Evolutionary conservation across 495 filamentous ascomycete species (phyloP), one percentile per base, ranked within the genome.

Genomic region (Venustampulla echinocandica): DNA sequence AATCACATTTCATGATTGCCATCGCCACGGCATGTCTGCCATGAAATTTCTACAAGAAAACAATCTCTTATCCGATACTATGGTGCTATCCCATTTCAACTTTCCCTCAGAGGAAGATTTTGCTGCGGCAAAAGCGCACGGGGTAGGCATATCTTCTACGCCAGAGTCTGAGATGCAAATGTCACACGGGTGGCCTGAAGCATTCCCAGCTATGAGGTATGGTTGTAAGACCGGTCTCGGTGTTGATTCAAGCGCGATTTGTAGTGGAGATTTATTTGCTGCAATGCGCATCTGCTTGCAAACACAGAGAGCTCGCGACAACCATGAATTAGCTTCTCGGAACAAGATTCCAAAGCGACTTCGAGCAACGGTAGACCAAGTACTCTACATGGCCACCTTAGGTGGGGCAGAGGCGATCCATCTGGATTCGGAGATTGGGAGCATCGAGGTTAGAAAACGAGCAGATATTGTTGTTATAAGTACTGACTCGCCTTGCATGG

Each of bases 201-300:
- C 23, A 30, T 44, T 44, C 15, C 27, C 42, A 44, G 42, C 42
- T 20, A 44, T 44, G 42, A 10, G 42, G 20, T n/a, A 32, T 15
- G 42, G 42, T 11, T 44, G 42, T 44, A 44, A 44, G 18, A 32
- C 20, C n/a, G 42, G 42, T 15, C 23, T 44, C 10, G 42, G 42
- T 6, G 42, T 30, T 28, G 42, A 44, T 33, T 44, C 42, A n/a
- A 44, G 42, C 42, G 42, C 42, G 6, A 44, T 44, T 33, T 44
- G 42, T 32, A 44, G 42, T 15, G 42, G 42, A 11, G 42, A 44
- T 30, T 4, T 44, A 20, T 44, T 44, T 24, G 4, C 22, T 30
- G 42, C 42, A 20, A 44, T 44, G 42, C 42, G 42, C 9, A n/a
- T 44, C 10, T 44, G 42, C 42, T 44, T 44, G 42, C 42, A 44